Percentiles rank a stretch among this genome's conserved stretches.
These are phyloP conservation scores for Lachnellula hyalina DNA, from an alignment of 2,329 filamentous ascomycete genomes.

Conservation along the genomic window DNA sequence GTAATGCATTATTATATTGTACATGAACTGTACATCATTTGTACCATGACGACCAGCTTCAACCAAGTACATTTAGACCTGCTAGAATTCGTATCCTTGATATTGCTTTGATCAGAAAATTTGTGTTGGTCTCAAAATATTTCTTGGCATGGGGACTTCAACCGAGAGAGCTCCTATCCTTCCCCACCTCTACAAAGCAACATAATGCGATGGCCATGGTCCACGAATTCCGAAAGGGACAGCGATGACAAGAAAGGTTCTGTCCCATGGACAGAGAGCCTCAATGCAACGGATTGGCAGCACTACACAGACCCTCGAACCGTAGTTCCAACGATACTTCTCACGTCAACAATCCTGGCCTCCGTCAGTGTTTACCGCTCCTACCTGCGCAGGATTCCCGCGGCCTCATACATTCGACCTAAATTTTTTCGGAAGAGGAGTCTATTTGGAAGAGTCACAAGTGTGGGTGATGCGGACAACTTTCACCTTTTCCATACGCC, in stretches of 20 bases:
- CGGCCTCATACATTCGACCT: slow-evolving; percentile 68
- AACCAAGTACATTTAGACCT: too few relatives aligned
- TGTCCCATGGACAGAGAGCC: slow-evolving; percentile 38
- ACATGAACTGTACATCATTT: not conserved
- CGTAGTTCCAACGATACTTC: slow-evolving; percentile 47
- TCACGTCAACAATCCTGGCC: slow-evolving; percentile 50
- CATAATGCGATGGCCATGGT: slow-evolving; percentile 46
- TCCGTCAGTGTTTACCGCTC: slow-evolving; percentile 60
- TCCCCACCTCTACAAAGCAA: slow-evolving; percentile 6
- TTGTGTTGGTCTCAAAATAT: not conserved
- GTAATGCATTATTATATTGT: not conserved
- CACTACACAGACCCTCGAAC: slow-evolving; percentile 50
- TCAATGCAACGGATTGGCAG: slow-evolving; percentile 47
- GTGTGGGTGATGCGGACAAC: slow-evolving; percentile 93
- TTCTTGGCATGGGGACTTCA: not conserved
- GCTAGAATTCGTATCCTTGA: not conserved
- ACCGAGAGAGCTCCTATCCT: slow-evolving; percentile 4
- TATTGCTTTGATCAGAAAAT: not conserved
- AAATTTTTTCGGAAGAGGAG: slow-evolving; percentile 69
- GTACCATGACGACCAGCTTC: not conserved
- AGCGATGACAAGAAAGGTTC: slow-evolving; percentile 29
- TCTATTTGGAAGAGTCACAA: slow-evolving; percentile 81
- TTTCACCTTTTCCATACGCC: slow-evolving; percentile 94
- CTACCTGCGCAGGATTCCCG: slow-evolving; percentile 80
- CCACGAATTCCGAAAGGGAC: slow-evolving; percentile 29